A percentile compares a stretch with the other conserved stretches of the same genome.
Conservation (phyloP, 2,329 filamentous ascomycete genomes). For the Scedosporium minutisporum region DNA sequence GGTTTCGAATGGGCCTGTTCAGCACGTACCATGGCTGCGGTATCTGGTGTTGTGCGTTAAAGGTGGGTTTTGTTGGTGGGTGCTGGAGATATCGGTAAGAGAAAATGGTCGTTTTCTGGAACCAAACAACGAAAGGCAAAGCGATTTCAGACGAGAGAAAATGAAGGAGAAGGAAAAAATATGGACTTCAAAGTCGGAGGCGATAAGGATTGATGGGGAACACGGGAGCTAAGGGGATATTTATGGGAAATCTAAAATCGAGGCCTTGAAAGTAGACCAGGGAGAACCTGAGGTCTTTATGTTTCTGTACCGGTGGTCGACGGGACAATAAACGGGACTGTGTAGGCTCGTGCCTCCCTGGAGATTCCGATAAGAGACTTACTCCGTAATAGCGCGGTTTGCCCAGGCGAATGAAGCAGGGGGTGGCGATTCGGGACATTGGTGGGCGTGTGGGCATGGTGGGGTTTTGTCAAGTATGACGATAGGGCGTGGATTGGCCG, state of each 20-base stretch:
- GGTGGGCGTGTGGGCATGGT: conserved; percentile 4
- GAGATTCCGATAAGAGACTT: conserved; percentile 7
- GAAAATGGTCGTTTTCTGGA: background rate
- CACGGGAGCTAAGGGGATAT: conserved; percentile 1
- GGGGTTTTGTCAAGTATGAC: conserved; percentile 5
- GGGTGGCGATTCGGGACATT: background rate
- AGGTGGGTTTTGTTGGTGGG: background rate
- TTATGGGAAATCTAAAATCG: background rate
- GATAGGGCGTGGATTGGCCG: conserved; percentile 5
- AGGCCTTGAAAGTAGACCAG: background rate
- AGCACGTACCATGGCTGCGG: conserved; percentile 8
- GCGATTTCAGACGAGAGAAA: background rate
- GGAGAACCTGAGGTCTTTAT: conserved; percentile 3
- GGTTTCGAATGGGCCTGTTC: too few species aligned
- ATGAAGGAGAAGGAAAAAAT: background rate
- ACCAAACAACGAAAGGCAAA: background rate
- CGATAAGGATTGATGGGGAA: background rate
- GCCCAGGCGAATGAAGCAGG: conserved; percentile 1
- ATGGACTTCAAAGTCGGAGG: background rate
- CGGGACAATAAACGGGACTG: conserved; percentile 3
- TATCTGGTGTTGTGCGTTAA: conserved; percentile 5
- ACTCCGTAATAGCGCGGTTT: background rate
- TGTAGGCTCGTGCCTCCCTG: conserved; percentile 4
- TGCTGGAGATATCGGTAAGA: background rate
- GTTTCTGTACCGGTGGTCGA: conserved; percentile 1